Base-by-base conservation (phyloP, 768 basidiomycete species). In the Collybia sp. region DNA sequence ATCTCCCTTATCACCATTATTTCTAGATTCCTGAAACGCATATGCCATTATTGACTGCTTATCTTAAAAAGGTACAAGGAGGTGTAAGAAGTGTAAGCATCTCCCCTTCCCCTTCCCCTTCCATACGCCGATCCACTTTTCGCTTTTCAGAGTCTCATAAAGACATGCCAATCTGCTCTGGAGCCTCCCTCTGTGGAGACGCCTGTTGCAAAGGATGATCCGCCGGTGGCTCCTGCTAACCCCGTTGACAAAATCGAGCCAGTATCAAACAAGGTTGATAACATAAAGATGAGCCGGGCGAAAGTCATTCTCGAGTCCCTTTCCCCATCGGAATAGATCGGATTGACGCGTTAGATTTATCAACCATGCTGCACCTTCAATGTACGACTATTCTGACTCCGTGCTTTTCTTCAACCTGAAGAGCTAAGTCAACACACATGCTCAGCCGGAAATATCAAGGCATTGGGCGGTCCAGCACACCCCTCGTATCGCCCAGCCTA, bases 21-120 rank as follows among this genome's bases (percentile, higher is more conserved):
- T 30, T 35, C 5, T 50, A 83, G 82, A 68, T 83, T 44, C 79
- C 81, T 6, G 75, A 76, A n/a, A 56, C 37, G 18, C 72, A 81
- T 51, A 33, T 75, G n/a, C 53, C 66, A 0, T 64, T 82, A n/a
- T 58, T 69, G 18, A 58, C 67, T 3, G 62, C 54, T 37, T 82
- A 83, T 50, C 62, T 82, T 12, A 49, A 67, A 12, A 65, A 67
- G 25, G 65, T 79, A 13, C 68, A 71, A 55, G 82, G 81, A 10
- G 75, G 76, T 34, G 62, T 59, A 16, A 59, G 69, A 8, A 63
- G 68, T 56, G 82, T 72, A 44, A 51, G n/a, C 35, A 37, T n/a
- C 17, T 13, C 4, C 35, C 35, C 6, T 34, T 34, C 33, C 3
- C n/a, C 17, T 3, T 25, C 25, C 25, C 25, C 25, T 25, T n/a